Conservation (phyloP, 2,329 filamentous ascomycete species). For the Trichothecium roseum region DNA sequence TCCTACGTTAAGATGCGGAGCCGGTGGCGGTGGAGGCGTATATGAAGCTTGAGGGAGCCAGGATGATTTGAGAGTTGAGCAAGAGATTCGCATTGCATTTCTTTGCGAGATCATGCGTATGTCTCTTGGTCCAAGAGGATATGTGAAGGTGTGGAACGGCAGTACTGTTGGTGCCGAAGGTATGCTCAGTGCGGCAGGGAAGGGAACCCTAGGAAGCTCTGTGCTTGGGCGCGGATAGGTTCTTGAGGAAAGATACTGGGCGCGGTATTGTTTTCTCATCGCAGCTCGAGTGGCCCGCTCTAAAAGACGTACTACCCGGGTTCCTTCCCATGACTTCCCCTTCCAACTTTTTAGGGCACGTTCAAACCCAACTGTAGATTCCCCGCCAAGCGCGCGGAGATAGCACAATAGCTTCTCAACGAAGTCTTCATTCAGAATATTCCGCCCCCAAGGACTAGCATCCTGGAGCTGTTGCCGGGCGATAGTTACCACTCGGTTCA, state of each 20-base stretch:
- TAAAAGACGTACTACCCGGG: conserved; percentile 69
- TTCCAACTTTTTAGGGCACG: conserved; percentile 49
- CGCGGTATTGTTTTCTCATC: conserved; percentile 80
- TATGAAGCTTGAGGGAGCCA: conserved; percentile 81
- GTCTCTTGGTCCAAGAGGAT: conserved; percentile 80
- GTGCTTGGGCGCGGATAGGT: conserved; percentile 49
- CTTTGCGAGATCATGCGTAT: conserved; percentile 91
- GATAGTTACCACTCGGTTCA: conserved; percentile 82
- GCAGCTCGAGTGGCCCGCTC: conserved; percentile 74
- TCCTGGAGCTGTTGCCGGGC: conserved; percentile 81
- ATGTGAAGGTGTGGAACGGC: conserved; percentile 97
- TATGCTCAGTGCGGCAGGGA: conserved; percentile 63
- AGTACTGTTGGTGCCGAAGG: conserved; percentile 88
- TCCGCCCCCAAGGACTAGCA: conserved; percentile 75
- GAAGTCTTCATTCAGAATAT: conserved; percentile 48
- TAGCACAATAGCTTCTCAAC: conserved; percentile 38
- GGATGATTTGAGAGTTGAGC: conserved; percentile 72
- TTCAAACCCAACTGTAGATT: conserved; percentile 13
- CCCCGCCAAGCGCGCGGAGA: conserved; percentile 23
- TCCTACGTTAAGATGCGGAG: conserved; percentile 77
- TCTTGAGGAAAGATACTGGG: conserved; percentile 55
- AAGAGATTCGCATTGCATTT: conserved; percentile 87
- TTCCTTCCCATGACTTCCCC: conserved; percentile 77
- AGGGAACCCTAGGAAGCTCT: conserved; percentile 46
- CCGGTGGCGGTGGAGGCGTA: conserved; percentile 73